Evolutionary conservation across 805 yeast species (phyloP), one percentile per base, ranked within the genome.

Genomic region (Candida oleophila): DNA sequence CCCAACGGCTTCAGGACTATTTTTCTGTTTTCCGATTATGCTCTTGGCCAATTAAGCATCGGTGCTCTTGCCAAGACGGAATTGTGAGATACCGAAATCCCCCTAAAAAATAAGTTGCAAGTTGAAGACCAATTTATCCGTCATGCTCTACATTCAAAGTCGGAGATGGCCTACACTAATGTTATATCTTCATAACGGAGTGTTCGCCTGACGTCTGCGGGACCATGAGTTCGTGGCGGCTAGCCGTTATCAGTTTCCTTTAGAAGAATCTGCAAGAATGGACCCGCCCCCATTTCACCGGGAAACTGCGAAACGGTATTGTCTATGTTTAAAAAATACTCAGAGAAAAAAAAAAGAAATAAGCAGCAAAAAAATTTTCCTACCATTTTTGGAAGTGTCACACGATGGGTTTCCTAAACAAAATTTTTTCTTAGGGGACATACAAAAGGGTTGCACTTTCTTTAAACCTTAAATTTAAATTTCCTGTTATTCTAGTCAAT

Each of bases 381-480:
- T 14, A 5, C 38, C 22, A 4, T 16, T 35, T 14, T 21, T 7
- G 28, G 15, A 16, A 18, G 5, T 16, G 43, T 41, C 43, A 41
- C 43, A 41, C 43, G 43, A 41, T 41, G 43, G 15, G 30, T 28
- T 41, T 16, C 43, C 43, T 20, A 36, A 36, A 20, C 7, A 20
- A 35, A 35, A 35, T 15, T 35, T 7, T 35, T 15, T n/a, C n/a
- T n/a, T n/a, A n/a, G n/a, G n/a, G n/a, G n/a, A 33, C 36, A 33
- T 33, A 15, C 12, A 36, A 36, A 36, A 36, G 19, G 39, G 39
- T 20, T 36, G 39, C 39, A 36, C 8, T 36, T 18, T 36, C 21
- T 18, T 16, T 7, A 5, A 15, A 15, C 14, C 14, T 34, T 34
- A 8, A 33, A 15, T 4, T 7, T 16, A 20, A 16, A 12, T 18